Conservation (phyloP, 1,284 basidiomycete genomes). For the Malassezia nana region DNA sequence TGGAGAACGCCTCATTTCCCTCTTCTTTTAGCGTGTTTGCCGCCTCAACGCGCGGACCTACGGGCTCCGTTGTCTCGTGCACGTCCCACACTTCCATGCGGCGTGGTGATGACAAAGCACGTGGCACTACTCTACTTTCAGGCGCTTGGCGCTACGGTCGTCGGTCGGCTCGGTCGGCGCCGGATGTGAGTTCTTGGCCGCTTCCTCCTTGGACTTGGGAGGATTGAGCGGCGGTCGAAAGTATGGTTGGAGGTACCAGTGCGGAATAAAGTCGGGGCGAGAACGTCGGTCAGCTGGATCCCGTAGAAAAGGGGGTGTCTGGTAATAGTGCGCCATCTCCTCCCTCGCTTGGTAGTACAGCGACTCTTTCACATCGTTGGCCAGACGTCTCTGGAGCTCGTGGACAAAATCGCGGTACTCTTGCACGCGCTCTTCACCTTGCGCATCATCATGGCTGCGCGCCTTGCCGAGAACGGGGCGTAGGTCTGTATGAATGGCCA, state of each 20-base stretch:
- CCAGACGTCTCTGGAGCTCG: constrained; percentile 61
- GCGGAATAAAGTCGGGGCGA: constrained; percentile 57
- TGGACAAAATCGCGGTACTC: constrained; percentile 57
- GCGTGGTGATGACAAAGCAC: neutral
- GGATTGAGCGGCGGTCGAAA: constrained; percentile 54
- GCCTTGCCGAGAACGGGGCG: constrained; percentile 59
- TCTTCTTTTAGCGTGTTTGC: constrained; percentile 6
- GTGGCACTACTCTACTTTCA: constrained; percentile 1
- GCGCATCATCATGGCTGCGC: constrained; percentile 51
- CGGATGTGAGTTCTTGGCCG: neutral
- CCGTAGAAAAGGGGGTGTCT: constrained; percentile 11
- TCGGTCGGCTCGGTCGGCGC: neutral
- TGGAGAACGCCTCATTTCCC: constrained; percentile 8
- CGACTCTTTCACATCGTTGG: constrained; percentile 32
- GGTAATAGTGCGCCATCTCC: constrained; percentile 19
- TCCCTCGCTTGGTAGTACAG: constrained; percentile 17
- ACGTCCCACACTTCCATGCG: neutral
- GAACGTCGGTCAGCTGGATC: constrained; percentile 49
- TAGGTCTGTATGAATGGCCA: constrained; percentile 62
- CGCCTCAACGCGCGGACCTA: constrained; percentile 2
- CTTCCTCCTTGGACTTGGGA: constrained; percentile 9
- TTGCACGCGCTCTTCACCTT: constrained; percentile 54
- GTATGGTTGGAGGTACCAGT: constrained; percentile 78
- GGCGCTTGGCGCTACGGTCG: neutral
- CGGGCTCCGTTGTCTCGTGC: neutral